Evolutionary conservation across 2,329 filamentous ascomycete genomes (phyloP).

Genomic region (Xylariaceae sp.): DNA sequence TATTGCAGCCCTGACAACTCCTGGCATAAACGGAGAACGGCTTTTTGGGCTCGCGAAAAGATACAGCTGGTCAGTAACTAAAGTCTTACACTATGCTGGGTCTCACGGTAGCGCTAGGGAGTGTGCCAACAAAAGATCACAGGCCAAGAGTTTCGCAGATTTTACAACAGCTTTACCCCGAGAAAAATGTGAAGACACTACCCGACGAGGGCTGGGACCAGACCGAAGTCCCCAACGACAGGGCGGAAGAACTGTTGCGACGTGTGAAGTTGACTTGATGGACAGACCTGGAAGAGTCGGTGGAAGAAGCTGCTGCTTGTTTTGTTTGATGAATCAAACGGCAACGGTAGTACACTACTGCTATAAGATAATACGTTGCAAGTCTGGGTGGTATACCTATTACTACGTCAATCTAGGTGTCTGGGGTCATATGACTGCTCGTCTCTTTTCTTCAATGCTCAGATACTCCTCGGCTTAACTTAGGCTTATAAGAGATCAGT

Average conservation of each 20-base stretch:
- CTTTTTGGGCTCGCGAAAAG: constrained; percentile 32
- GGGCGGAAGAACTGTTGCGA: constrained; percentile 27
- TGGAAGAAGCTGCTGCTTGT: not conserved
- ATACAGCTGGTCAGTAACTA: constrained; percentile 28
- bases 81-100: not conserved
- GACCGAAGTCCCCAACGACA: constrained; percentile 32
- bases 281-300: constrained; percentile 30
- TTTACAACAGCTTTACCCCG: constrained; percentile 29
- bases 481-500: too few relatives aligned
- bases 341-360: too few relatives aligned
- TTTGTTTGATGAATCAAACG: not conserved
- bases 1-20: constrained; percentile 28
- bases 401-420: too few relatives aligned
- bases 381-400: too few relatives aligned
- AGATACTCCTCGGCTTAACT: too few relatives aligned
- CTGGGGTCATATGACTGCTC: too few relatives aligned
- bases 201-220: constrained; percentile 31
- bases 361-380: too few relatives aligned
- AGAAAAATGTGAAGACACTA: constrained; percentile 24
- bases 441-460: too few relatives aligned
- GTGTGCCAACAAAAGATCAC: not conserved
- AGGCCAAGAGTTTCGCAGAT: constrained; percentile 27
- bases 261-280: constrained; percentile 29
- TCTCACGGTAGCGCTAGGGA: not conserved
- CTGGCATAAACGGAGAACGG: constrained; percentile 31